Percentiles rank a stretch among this genome's conserved stretches.
Evolutionary conservation across 768 basidiomycete species (phyloP).

Genomic region (Tubosaeta sp.): DNA sequence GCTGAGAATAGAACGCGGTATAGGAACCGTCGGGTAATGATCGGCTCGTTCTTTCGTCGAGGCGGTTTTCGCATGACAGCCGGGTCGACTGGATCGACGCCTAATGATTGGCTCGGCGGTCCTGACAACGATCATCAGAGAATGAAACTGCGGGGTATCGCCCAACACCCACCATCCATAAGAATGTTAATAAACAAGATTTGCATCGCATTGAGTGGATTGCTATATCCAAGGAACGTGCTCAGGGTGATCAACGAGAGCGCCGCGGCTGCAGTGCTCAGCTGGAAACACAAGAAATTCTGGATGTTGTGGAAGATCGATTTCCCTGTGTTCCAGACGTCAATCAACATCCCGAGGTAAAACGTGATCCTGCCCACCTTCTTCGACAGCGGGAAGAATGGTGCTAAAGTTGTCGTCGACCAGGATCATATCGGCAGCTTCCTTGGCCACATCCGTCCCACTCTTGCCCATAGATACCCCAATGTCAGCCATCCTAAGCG

Average conservation of each 20-base stretch:
- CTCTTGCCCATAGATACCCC: slow-evolving; percentile 97
- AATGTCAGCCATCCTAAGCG: slow-evolving; percentile 96
- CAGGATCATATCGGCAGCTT: slow-evolving; percentile 94
- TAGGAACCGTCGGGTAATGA: slow-evolving; percentile 72
- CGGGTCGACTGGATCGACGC: slow-evolving; percentile 93
- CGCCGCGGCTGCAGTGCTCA: slow-evolving; percentile 96
- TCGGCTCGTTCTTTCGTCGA: slow-evolving; percentile 86
- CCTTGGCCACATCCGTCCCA: slow-evolving; percentile 98
- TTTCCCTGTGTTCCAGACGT: slow-evolving; percentile 55
- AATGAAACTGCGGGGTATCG: background rate
- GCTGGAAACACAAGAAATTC: slow-evolving; percentile 95
- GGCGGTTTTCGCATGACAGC: slow-evolving; percentile 92
- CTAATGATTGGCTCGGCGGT: slow-evolving; percentile 91
- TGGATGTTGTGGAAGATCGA: slow-evolving; percentile 99
- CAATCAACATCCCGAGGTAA: background rate
- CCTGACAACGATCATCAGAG: slow-evolving; percentile 39
- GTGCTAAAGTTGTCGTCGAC: slow-evolving; percentile 98
- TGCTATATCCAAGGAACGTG: slow-evolving; percentile 84
- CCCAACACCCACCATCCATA: slow-evolving; percentile 74
- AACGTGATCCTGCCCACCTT: slow-evolving; percentile 47
- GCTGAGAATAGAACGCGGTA: slow-evolving; percentile 89
- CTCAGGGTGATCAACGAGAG: slow-evolving; percentile 92
- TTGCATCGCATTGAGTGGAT: slow-evolving; percentile 97
- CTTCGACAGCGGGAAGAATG: slow-evolving; percentile 90
- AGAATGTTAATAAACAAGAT: slow-evolving; percentile 99